Conservation (phyloP, 2,329 filamentous ascomycete species). For the Phialophora macrospora region DNA sequence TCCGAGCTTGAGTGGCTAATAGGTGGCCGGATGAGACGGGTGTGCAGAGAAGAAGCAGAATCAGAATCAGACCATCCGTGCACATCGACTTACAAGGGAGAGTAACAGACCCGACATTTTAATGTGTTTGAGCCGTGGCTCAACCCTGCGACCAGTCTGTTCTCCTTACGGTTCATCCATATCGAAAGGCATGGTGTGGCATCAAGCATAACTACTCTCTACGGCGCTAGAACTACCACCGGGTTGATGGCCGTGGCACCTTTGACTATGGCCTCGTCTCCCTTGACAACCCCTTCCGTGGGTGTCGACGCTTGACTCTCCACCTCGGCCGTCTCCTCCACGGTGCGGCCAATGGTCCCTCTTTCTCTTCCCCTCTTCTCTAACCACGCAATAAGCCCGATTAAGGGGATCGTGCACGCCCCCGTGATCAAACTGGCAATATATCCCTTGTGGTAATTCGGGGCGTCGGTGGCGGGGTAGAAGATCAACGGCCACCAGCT, state of each 20-base stretch:
- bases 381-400: conserved; percentile 47
- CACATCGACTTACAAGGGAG: no score
- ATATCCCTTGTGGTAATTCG: conserved; percentile 42
- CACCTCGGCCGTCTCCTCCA: conserved; percentile 3
- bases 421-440: conserved; percentile 40
- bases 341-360: conserved; percentile 39
- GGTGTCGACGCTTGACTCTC: neutral
- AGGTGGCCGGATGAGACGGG: no score
- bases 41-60: no score
- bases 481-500: conserved; percentile 45
- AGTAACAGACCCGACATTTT: no score
- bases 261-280: neutral
- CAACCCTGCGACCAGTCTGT: neutral
- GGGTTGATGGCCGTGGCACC: conserved; percentile 2
- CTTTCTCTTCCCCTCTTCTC: conserved; percentile 42
- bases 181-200: no score
- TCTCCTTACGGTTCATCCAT: neutral
- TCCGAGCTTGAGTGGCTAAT: no score
- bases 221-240: neutral
- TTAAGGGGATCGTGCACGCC: conserved; percentile 44
- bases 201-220: neutral
- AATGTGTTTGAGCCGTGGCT: conserved; percentile 8
- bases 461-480: conserved; percentile 45
- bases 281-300: neutral
- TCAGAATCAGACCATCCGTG: no score